A percentile compares a stretch with the other conserved stretches of the same genome.
These are phyloP conservation scores for Bipolaris sorokiniana DNA, from an alignment of 2,329 filamentous ascomycete species.

Conservation along the genomic window DNA sequence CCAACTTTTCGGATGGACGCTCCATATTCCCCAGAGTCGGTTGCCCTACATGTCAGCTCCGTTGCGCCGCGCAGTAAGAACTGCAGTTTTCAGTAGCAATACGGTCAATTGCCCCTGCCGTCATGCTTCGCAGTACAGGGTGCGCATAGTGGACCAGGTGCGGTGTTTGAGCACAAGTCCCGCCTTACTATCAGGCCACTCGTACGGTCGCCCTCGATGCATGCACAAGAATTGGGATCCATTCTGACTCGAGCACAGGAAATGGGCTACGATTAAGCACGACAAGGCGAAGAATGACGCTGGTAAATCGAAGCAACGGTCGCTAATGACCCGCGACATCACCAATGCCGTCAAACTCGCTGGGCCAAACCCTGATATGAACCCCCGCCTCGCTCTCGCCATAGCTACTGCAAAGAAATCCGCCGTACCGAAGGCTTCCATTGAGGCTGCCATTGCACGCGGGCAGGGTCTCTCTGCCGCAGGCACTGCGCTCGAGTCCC, in stretches of 20 bases:
- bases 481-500: slow-evolving; percentile 75
- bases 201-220: slow-evolving; percentile 26
- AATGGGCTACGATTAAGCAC: slow-evolving; percentile 96
- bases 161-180: slow-evolving; percentile 40
- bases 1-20: slow-evolving; percentile 23
- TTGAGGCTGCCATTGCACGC: slow-evolving; percentile 84
- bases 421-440: slow-evolving; percentile 80
- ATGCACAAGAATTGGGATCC: not conserved
- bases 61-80: slow-evolving; percentile 27
- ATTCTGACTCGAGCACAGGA: slow-evolving; percentile 57
- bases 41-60: slow-evolving; percentile 30
- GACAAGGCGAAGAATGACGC: slow-evolving; percentile 88
- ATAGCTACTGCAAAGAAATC: slow-evolving; percentile 82
- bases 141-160: slow-evolving; percentile 26
- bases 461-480: slow-evolving; percentile 82
- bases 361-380: slow-evolving; percentile 74
- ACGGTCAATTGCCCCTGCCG: slow-evolving; percentile 30
- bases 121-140: slow-evolving; percentile 13
- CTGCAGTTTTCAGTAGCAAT: slow-evolving; percentile 17
- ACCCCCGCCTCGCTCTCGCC: slow-evolving; percentile 75
- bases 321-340: slow-evolving; percentile 72
- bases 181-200: slow-evolving; percentile 40
- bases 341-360: slow-evolving; percentile 76
- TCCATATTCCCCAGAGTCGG: not conserved
- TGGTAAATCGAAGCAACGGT: slow-evolving; percentile 75